Evolutionary conservation across 1,139 yeast species (phyloP), one percentile per base, ranked within the genome.

Genomic region (Spencermartinsiella ligniputridi): DNA sequence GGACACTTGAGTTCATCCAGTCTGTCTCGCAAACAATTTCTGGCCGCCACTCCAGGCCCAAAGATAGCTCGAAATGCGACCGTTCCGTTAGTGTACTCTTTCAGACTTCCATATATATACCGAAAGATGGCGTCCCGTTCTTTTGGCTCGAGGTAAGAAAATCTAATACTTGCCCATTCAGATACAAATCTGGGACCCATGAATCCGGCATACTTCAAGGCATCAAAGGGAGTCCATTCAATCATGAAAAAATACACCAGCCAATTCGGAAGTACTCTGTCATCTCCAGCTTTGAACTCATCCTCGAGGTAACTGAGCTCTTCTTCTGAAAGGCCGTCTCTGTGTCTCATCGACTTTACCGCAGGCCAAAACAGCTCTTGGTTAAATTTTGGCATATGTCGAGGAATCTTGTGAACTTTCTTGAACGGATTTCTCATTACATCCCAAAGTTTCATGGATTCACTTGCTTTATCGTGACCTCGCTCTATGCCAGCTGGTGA

Each of bases 401-500:
- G 8, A 5, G 32, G 32, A 8, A 27, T 15, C 15, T n/a, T 27
- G 32, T 27, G 15, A 15, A 4, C 15, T 4, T 27, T 27, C 5
- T 15, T 15, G n/a, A 27, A 27, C 5, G 32, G 32, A n/a, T 9
- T 11, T 9, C 32, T 9, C 13, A 27, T 5, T 5, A 27, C 15
- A 9, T 27, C 5, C 5, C 5, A 6, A 24, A 18, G 15, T 11
- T 22, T 6, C 32, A 8, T 5, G 15, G 8, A 8, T 9, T 27
- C 32, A n/a, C 15, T 5, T 4, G 5, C 15, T 9, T 49, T 53
- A 39, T 47, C 56, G 53, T 45, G 64, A 22, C 52, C 61, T 25
- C 48, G 58, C 47, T 44, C 69, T 37, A 89, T 82, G 0, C 96
- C 97, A 0, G 86, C 90, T 0, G 97, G 97, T 1, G 94, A 82